Conservation (phyloP, 345 rosid genomes). For the Aegle marmelos region DNA sequence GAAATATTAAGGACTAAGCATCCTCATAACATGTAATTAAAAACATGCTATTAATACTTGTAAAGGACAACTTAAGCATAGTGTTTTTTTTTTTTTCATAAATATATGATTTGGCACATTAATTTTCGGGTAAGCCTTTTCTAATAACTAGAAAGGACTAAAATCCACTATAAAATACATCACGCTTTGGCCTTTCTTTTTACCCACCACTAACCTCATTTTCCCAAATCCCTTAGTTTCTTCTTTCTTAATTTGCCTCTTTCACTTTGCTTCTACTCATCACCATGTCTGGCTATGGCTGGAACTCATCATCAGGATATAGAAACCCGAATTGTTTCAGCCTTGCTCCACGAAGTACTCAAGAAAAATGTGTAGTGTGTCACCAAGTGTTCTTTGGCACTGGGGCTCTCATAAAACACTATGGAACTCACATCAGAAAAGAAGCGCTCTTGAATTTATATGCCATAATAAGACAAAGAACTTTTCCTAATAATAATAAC, state of each 20-base stretch:
- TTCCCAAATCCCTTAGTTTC: too few species aligned
- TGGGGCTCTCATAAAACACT: neutral
- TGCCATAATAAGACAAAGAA: neutral
- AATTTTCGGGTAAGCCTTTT: neutral
- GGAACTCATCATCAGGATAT: neutral
- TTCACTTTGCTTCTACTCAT: too few species aligned
- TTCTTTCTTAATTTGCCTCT: too few species aligned
- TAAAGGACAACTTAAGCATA: neutral
- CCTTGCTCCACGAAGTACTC: neutral
- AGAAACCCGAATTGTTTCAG: neutral
- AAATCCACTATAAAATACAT: neutral
- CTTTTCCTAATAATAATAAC: neutral
- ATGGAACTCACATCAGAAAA: neutral
- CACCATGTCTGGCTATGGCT: constrained; percentile 6
- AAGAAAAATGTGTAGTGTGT: neutral
- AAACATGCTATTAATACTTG: neutral
- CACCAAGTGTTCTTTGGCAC: neutral
- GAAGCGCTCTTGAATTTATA: neutral
- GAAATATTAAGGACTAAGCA: too few species aligned
- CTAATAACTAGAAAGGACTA: too few species aligned
- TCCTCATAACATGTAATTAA: neutral
- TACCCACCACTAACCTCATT: neutral
- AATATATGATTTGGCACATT: neutral
- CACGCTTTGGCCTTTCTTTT: neutral
- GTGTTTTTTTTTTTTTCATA: neutral